Percentiles rank a stretch among this genome's conserved stretches.
phyloP scores from a whole-genome alignment of 108 stramenopile species.

The Schizochytrium sp. region DNA sequence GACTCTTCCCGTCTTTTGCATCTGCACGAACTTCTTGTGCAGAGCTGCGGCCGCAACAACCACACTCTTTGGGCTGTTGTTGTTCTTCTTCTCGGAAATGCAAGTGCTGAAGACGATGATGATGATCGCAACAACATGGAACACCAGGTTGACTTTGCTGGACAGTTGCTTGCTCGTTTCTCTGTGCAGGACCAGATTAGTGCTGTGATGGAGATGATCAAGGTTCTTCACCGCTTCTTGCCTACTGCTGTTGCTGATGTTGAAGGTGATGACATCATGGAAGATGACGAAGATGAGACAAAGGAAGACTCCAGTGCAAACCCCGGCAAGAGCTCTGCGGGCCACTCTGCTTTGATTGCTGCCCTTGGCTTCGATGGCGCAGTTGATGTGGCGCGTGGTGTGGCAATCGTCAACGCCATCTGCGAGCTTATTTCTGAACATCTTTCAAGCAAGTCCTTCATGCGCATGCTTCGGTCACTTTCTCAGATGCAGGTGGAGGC shows the following conservation, averaged over 20 bases:
- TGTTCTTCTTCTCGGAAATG: not conserved
- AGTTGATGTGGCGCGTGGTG: not conserved
- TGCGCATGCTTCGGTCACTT: constrained; percentile 44
- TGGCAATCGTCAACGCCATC: not conserved
- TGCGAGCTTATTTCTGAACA: constrained; percentile 40
- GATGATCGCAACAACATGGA: constrained; percentile 55
- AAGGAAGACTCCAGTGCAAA: not conserved
- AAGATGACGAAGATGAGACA: constrained; percentile 19
- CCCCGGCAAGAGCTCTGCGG: not conserved
- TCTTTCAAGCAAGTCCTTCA: constrained; percentile 11
- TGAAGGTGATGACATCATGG: not conserved
- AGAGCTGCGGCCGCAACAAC: constrained; percentile 18
- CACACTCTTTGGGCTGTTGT: not conserved
- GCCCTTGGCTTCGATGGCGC: not conserved
- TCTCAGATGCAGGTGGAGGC: not conserved
- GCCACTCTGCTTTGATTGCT: not conserved
- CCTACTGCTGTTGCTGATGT: not conserved
- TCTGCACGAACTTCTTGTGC: constrained; percentile 26
- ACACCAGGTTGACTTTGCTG: not conserved
- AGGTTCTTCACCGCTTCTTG: constrained; percentile 34
- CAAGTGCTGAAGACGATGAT: not conserved
- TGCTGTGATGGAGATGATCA: not conserved
- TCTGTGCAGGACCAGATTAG: constrained; percentile 33
- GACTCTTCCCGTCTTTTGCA: not conserved
- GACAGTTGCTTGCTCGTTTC: constrained; percentile 7